A percentile compares a stretch with the other conserved stretches of the same genome.
These are phyloP conservation scores for Wickerhamiella parazyma DNA, from an alignment of 805 yeast species.

Conservation along the genomic window DNA sequence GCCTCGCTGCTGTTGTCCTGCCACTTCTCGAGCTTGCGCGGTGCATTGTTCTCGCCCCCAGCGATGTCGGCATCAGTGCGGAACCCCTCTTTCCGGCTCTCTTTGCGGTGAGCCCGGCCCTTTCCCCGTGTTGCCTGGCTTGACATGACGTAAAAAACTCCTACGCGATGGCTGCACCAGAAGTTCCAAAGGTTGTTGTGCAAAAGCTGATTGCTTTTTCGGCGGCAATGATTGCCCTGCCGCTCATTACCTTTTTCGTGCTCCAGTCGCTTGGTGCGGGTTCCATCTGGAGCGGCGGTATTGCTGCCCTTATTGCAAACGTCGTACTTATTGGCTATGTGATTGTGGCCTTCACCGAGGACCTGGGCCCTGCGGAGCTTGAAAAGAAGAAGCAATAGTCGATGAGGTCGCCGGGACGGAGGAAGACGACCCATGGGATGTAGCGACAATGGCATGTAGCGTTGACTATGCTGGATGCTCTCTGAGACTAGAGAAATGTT, in stretches of 20 bases:
- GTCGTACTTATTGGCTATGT: constrained; percentile 54
- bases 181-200: constrained; percentile 23
- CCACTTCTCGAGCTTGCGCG: constrained; percentile 77
- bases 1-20: constrained; percentile 40
- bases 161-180: constrained; percentile 5
- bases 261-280: constrained; percentile 26
- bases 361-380: constrained; percentile 19
- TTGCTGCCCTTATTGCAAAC: constrained; percentile 62
- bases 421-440: no score
- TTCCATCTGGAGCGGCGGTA: constrained; percentile 50
- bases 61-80: constrained; percentile 78
- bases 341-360: constrained; percentile 58
- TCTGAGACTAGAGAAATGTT: no score
- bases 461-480: no score
- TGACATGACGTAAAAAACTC: constrained; percentile 11
- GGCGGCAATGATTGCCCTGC: constrained; percentile 54
- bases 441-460: no score
- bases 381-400: constrained; percentile 16
- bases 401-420: no score
- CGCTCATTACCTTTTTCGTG: constrained; percentile 38
- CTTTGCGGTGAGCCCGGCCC: constrained; percentile 2
- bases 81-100: constrained; percentile 28
- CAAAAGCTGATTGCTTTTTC: constrained; percentile 52
- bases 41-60: constrained; percentile 11
- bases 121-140: constrained; percentile 3